These are phyloP conservation scores for Phlebiopsis flavidoalba DNA, from an alignment of 768 basidiomycete species.

Conservation along the genomic window DNA sequence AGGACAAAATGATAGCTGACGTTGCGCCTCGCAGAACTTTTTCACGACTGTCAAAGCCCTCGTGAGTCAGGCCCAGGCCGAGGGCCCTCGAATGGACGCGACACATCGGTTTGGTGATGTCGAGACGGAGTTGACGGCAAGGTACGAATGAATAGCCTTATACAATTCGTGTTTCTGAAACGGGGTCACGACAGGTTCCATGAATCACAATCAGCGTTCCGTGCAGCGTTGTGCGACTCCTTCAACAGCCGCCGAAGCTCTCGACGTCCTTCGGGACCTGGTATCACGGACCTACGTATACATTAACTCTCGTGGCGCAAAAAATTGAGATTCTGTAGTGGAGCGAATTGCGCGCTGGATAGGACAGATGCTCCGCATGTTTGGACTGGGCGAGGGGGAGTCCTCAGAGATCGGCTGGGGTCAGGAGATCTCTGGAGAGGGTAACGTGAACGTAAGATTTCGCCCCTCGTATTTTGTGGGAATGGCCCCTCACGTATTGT, in stretches of 20 bases:
- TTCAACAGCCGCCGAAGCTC: conserved; percentile 91
- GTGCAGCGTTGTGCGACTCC: conserved; percentile 87
- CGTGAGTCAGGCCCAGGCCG: conserved; percentile 48
- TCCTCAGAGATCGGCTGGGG: conserved; percentile 82
- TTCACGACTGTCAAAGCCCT: conserved; percentile 86
- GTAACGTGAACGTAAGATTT: conserved; percentile 44
- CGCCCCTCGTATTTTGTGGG: background rate
- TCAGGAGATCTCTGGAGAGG: conserved; percentile 43
- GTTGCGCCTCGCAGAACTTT: conserved; percentile 65
- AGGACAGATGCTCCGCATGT: conserved; percentile 69
- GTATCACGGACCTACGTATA: conserved; percentile 87
- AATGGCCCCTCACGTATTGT: conserved; percentile 5
- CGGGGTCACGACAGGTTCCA: conserved; percentile 51
- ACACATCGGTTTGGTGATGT: conserved; percentile 58
- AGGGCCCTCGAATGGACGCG: conserved; percentile 48
- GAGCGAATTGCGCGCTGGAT: conserved; percentile 64
- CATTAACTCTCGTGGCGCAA: conserved; percentile 60
- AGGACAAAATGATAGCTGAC: background rate
- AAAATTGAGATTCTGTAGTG: conserved; percentile 60
- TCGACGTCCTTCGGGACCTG: conserved; percentile 72
- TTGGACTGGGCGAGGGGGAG: conserved; percentile 73
- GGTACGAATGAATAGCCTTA: conserved; percentile 34
- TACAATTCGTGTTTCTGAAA: conserved; percentile 8
- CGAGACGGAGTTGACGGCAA: conserved; percentile 65
- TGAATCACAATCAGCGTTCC: conserved; percentile 72